phyloP scores from a whole-genome alignment of 2,329 filamentous ascomycete species.

The Amauroascus verrucosus region DNA sequence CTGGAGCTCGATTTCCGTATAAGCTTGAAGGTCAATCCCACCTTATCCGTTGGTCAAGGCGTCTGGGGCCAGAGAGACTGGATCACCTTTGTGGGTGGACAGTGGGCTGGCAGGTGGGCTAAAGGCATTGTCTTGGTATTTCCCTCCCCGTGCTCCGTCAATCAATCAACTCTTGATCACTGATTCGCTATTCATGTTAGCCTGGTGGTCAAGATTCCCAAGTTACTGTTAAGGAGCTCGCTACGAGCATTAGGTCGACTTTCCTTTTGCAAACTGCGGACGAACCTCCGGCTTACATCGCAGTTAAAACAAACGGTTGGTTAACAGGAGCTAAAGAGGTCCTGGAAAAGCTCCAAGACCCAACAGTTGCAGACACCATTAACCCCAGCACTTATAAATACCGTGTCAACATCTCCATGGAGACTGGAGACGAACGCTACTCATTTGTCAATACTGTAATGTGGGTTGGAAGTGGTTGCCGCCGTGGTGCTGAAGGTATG shows the following conservation, averaged over 20 bases:
- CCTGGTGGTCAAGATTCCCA: slow-evolving; percentile 44
- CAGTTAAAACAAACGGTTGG: slow-evolving; percentile 40
- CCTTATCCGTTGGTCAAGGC: slow-evolving; percentile 37
- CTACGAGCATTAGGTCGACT: slow-evolving; percentile 36
- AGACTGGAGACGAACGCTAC: slow-evolving; percentile 43
- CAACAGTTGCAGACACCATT: slow-evolving; percentile 35
- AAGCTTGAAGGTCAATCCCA: slow-evolving; percentile 44
- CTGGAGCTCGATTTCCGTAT: slow-evolving; percentile 46
- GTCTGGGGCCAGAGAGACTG: slow-evolving; percentile 44
- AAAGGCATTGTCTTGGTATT: slow-evolving; percentile 43
- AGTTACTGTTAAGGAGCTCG: slow-evolving; percentile 39
- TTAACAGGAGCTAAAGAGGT: slow-evolving; percentile 41
- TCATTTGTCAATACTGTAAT: slow-evolving; percentile 41
- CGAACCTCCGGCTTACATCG: slow-evolving; percentile 42
- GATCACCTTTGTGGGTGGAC: slow-evolving; percentile 42
- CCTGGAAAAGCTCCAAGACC: slow-evolving; percentile 40
- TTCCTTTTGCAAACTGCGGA: slow-evolving; percentile 43
- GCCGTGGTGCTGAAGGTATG: slow-evolving; percentile 38
- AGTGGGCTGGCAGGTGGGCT: slow-evolving; percentile 45
- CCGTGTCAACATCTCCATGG: slow-evolving; percentile 39
- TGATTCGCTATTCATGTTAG: slow-evolving; percentile 20
- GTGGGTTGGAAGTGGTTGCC: slow-evolving; percentile 43
- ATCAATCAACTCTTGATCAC: not conserved
- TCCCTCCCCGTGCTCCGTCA: slow-evolving; percentile 5
- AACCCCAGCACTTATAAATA: slow-evolving; percentile 43